Evolutionary conservation across 306 rosid species (phyloP), one percentile per base, ranked within the genome.

Genomic region (Glycine tomentella): DNA sequence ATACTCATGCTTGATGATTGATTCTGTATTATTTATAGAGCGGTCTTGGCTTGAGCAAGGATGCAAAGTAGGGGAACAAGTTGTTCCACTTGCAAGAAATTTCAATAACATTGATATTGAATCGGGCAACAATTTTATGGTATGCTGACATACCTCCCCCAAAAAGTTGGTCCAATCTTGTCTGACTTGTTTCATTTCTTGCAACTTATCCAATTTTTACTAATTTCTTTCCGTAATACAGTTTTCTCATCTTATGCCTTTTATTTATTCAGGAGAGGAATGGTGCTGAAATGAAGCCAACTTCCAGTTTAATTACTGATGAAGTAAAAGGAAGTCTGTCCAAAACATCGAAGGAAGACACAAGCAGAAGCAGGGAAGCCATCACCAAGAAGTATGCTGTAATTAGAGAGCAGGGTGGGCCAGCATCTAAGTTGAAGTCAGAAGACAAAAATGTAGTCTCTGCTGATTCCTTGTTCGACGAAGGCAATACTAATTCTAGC

Each of bases 1-100:
- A 71, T 56, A 40, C 15, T 9, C 44, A 31, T 46, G 71, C 64
- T 75, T 69, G 57, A 14, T 79, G 51, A 80, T 33, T 58, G 31
- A 71, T 70, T 80, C 75, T 66, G 56, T 52, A 8, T 50, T 70
- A 66, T 77, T 81, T 76, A 59, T 84, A 95, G 97, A 95, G 80
- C 94, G 97, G 79, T 86, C 91, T 79, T 91, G 95, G 97, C 91
- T 93, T 84, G 99, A 95, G 85, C 95, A 93, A 89, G 99, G 99
- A 72, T 75, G 81, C 87, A 82, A 86, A 88, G 85, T 91, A 3
- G 97, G 97, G 56, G 97, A 95, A 85, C 97, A 91, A 74, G 92
- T 91, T 80, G 82, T 95, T 80, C 99, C 99, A 48, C 91, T 95
- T 67, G 97, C 97, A 10, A 90, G 97, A 88, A 95, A 93, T 89